Percentiles rank a stretch among this genome's conserved stretches.
phyloP scores from a whole-genome alignment of 352 stramenopile species.

The Thraustotheca clavata region DNA sequence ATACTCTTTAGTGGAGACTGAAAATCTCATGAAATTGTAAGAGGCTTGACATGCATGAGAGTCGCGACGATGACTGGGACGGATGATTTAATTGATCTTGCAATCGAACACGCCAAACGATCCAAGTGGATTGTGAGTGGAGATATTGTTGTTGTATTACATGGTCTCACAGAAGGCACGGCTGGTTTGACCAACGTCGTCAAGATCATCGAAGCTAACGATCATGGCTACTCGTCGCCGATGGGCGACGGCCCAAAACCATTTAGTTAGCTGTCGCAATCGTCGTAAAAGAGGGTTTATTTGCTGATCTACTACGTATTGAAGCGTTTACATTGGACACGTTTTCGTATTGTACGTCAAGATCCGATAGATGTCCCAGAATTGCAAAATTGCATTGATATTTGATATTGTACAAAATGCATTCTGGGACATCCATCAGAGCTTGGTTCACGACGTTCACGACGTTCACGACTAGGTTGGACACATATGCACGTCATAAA shows the following conservation, averaged over 20 bases:
- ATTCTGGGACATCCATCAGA: too few relatives aligned
- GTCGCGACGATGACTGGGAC: constrained; percentile 73
- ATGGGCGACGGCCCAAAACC: too few relatives aligned
- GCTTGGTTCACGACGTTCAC: too few relatives aligned
- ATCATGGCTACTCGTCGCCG: constrained; percentile 30
- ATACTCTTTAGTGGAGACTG: constrained; percentile 2
- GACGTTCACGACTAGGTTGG: too few relatives aligned
- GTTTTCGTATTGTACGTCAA: too few relatives aligned
- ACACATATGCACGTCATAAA: neutral
- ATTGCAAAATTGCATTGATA: too few relatives aligned
- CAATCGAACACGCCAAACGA: constrained; percentile 75
- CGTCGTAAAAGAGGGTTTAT: too few relatives aligned
- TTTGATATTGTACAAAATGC: too few relatives aligned
- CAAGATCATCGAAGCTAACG: constrained; percentile 78
- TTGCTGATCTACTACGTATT: too few relatives aligned
- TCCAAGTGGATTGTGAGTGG: constrained; percentile 69
- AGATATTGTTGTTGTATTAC: constrained; percentile 86
- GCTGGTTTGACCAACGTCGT: constrained; percentile 83
- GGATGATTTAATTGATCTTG: constrained; percentile 79
- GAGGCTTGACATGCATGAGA: constrained; percentile 52
- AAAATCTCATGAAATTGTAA: constrained; percentile 21
- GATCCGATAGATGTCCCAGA: too few relatives aligned
- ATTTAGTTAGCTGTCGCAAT: too few relatives aligned
- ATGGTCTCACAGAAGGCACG: constrained; percentile 79
- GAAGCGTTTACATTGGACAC: too few relatives aligned